These are phyloP conservation scores for Crithidia sp. DNA, from an alignment of 208 protist species.

Conservation along the genomic window DNA sequence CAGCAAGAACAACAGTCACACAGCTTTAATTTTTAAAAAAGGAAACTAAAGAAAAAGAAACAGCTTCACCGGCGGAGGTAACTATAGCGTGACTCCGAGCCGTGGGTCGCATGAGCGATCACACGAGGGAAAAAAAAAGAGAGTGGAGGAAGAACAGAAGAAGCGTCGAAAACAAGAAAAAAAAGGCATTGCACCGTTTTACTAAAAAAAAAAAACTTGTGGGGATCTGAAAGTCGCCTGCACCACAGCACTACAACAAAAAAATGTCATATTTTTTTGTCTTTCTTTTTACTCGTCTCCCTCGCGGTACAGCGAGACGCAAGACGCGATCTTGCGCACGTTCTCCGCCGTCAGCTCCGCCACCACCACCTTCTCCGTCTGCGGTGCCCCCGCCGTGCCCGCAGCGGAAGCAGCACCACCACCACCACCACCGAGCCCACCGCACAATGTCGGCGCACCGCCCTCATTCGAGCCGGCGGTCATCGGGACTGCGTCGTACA, in stretches of 20 bases:
- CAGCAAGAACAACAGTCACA: slow-evolving; percentile 5
- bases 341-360: slow-evolving; percentile 36
- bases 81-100: too few relatives aligned
- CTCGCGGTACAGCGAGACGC: slow-evolving; percentile 15
- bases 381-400: not conserved
- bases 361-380: slow-evolving; percentile 1
- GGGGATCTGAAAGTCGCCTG: too few relatives aligned
- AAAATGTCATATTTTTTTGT: not conserved
- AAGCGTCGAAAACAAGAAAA: too few relatives aligned
- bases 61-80: too few relatives aligned
- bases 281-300: not conserved
- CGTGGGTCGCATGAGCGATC: too few relatives aligned
- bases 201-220: too few relatives aligned
- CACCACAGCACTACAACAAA: not conserved
- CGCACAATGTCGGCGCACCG: not conserved
- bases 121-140: too few relatives aligned
- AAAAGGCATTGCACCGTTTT: too few relatives aligned
- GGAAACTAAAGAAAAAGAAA: too few relatives aligned
- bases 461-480: too few relatives aligned
- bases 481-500: slow-evolving; percentile 23
- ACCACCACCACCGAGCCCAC: not conserved
- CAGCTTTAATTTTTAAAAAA: too few relatives aligned
- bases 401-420: not conserved
- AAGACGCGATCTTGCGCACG: slow-evolving; percentile 38
- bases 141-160: too few relatives aligned